phyloP scores from a whole-genome alignment of 1,284 basidiomycete species.

The Chiua sp. region DNA sequence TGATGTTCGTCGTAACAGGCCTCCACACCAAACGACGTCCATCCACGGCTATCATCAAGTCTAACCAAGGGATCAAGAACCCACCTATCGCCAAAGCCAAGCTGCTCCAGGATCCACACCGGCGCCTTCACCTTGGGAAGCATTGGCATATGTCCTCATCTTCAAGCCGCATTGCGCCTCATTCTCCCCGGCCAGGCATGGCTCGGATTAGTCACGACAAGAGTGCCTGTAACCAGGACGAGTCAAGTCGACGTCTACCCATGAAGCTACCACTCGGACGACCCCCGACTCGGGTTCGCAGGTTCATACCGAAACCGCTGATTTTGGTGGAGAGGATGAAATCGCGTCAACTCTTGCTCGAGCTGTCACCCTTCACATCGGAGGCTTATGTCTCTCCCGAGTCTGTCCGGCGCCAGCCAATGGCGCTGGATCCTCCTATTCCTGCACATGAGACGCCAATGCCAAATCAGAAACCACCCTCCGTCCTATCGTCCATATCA shows the following conservation, averaged over 20 bases:
- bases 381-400: not conserved
- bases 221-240: not conserved
- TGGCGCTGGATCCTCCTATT: not conserved
- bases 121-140: not conserved
- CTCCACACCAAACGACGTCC: slow-evolving; percentile 29
- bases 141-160: too few relatives aligned
- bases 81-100: not conserved
- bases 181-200: slow-evolving; percentile 7
- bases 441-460: slow-evolving; percentile 14
- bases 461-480: not conserved
- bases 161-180: not conserved
- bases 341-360: slow-evolving; percentile 12
- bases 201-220: slow-evolving; percentile 3
- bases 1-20: slow-evolving; percentile 33
- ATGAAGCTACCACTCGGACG: slow-evolving; percentile 13
- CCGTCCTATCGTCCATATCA: slow-evolving; percentile 1
- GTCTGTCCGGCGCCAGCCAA: not conserved
- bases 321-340: slow-evolving; percentile 33
- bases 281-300: slow-evolving; percentile 13
- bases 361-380: not conserved
- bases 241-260: not conserved
- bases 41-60: not conserved
- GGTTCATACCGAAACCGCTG: slow-evolving; percentile 29
- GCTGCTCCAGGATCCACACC: not conserved
- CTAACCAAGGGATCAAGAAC: not conserved